Base-by-base conservation (phyloP, 352 stramenopile genomes). In the Globisporangium paddicum region DNA sequence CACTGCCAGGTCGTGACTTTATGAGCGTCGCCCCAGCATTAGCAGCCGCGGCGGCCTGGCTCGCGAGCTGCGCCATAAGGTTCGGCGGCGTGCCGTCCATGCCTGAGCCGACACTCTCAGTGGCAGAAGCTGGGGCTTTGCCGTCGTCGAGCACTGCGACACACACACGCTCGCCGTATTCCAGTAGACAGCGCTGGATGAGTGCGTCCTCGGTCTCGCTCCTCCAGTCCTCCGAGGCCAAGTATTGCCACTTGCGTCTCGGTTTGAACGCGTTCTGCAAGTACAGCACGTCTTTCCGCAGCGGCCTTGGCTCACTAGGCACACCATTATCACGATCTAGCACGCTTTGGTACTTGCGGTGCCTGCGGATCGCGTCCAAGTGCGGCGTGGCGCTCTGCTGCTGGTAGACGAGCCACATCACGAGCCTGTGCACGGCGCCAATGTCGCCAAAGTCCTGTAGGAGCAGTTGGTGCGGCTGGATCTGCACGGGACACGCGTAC, bases 371-470 rank as follows among this genome's bases (percentile, higher is more conserved):
- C n/a, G 60, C 62, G 2, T 71, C 67, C 5, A 87, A 52, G 55
- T 89, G 75, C 37, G 57, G 57, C 0, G 18, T 52, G 9, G 57
- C 63, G 1, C 70, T 58, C 49, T 67, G 47, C 6, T 53, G 62
- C 44, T 80, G 69, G 40, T 73, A 69, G 14, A 89, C 48, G n/a
- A 91, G 66, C 82, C 77, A 88, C 35, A 53, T 5, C 0, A 89
- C 67, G 21, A 89, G 56, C 13, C 72, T 67, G 5, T 75, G 53
- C 44, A 91, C 73, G 5, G 75, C 69, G 44, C 77, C 72, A 53
- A 89, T 78, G 50, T 91, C 82, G 38, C 79, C 77, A 62, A 85
- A 89, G 61, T 89, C 82, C 55, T 91, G 82, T n/a, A 91, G 67
- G 40, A 91, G 66, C 57, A 89, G 64, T 62, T 91, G 77, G 50